These are phyloP conservation scores for Scheffersomyces titani DNA, from an alignment of 1,139 yeast species.

Conservation along the genomic window DNA sequence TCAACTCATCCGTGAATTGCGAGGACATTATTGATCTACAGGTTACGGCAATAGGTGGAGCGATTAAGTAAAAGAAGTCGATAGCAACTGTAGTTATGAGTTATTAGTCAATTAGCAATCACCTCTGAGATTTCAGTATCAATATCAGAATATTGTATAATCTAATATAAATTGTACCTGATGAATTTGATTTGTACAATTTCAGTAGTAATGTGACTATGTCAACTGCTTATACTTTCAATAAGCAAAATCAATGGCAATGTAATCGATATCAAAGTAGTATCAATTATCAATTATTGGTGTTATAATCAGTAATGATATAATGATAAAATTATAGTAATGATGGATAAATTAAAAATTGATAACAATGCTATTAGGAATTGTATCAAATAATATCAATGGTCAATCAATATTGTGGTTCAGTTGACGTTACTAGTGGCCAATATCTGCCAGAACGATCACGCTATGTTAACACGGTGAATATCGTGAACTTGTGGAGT, in stretches of 20 bases:
- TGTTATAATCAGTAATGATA: not conserved
- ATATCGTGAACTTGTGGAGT: not conserved
- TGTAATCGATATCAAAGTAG: not conserved
- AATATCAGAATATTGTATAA: not conserved
- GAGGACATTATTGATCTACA: not conserved
- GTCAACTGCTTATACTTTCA: not conserved
- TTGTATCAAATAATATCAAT: not conserved
- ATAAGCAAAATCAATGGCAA: not conserved
- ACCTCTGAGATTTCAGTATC: not conserved
- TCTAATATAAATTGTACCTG: not conserved
- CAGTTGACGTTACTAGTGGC: not conserved
- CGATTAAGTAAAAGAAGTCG: not conserved
- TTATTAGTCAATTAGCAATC: not conserved
- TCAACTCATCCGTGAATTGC: slow-evolving; percentile 47
- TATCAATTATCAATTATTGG: not conserved
- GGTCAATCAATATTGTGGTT: not conserved
- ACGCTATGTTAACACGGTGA: not conserved
- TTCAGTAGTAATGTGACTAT: not conserved
- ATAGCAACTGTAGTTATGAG: not conserved
- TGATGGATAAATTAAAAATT: not conserved
- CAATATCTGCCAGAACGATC: not conserved
- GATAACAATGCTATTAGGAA: not conserved
- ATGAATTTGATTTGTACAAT: not conserved
- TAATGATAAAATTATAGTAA: not conserved
- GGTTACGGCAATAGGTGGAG: not conserved